phyloP scores from a whole-genome alignment of 345 rosid genomes.

The Odontarrhena argentea region DNA sequence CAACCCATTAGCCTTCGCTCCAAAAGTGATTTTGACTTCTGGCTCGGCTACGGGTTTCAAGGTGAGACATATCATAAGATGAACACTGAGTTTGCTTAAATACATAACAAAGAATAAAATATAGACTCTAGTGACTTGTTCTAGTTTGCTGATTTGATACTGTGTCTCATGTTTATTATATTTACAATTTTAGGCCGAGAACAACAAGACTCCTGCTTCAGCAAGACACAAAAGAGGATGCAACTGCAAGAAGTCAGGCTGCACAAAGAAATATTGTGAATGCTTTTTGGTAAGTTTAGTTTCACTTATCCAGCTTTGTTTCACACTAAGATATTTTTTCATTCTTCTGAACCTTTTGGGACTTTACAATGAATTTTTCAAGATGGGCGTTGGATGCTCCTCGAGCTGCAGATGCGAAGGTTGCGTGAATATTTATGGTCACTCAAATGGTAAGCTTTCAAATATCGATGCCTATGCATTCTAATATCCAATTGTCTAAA shows the following conservation, averaged over 20 bases:
- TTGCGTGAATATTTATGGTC: conserved; percentile 58
- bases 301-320: conserved; percentile 20
- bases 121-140: conserved; percentile 12
- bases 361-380: conserved; percentile 31
- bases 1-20: conserved; percentile 83
- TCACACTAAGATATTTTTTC: background rate
- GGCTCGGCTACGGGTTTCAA: conserved; percentile 39
- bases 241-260: conserved; percentile 76
- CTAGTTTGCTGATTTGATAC: conserved; percentile 5
- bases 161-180: conserved; percentile 23
- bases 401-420: conserved; percentile 67
- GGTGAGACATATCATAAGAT: conserved; percentile 45
- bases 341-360: conserved; percentile 29
- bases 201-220: conserved; percentile 66
- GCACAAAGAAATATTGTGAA: conserved; percentile 81
- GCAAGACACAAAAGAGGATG: conserved; percentile 85
- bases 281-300: conserved; percentile 62
- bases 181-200: conserved; percentile 48
- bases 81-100: background rate
- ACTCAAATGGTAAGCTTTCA: conserved; percentile 50
- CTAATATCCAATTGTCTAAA: background rate
- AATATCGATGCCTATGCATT: background rate
- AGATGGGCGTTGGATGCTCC: conserved; percentile 81
- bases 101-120: background rate
- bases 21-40: conserved; percentile 60